Base-by-base conservation (phyloP, 257 asterid genomes). In the Solanum piurae region DNA sequence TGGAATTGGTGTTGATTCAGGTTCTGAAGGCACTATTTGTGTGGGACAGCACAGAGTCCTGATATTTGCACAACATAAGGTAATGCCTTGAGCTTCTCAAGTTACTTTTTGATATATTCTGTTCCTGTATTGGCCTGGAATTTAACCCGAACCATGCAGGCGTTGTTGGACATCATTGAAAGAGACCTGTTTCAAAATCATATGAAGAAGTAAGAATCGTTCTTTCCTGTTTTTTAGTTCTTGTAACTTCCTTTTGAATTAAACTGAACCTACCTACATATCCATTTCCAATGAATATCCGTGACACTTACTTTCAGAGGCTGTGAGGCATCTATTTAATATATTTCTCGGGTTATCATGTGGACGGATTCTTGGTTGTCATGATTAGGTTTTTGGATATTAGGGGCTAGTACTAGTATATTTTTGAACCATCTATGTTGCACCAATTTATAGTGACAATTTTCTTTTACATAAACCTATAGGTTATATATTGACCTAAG, bases 1-100 rank as follows among this genome's bases (percentile, higher is more conserved):
- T 91, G 99, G 99, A 83, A 97, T 97, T 85, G 99, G 99, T 79
- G 96, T 90, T 60, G 99, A 97, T 44, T 94, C 98, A 83, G 91
- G 92, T 88, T 92, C 98, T 89, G 99, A 96, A 86, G 98, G 95
- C 90, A 77, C 94, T 77, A 86, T 97, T 73, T 87, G 93, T 58
- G 90, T 92, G 84, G 99, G 98, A 86, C 99, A 97, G 91, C 99
- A 96, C 88, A 93, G 99, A 85, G 98, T 97, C 87, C 93, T 97
- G 90, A 97, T 97, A 88, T 97, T 97, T 89, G 99, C 99, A n/a
- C 99, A 96, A 86, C 99, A 97, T 88, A 97, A 97, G 91, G 99
- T 96, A 93, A 91, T 38, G 27, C 86, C 72, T 86, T 72, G 85
- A 42, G 66, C 42, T 86, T 85, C 72, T 42, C 34, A 36, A 73